A percentile compares a stretch with the other conserved stretches of the same genome.
Conservation (phyloP, 1,284 basidiomycete species). For the Takashimella tepidaria region DNA sequence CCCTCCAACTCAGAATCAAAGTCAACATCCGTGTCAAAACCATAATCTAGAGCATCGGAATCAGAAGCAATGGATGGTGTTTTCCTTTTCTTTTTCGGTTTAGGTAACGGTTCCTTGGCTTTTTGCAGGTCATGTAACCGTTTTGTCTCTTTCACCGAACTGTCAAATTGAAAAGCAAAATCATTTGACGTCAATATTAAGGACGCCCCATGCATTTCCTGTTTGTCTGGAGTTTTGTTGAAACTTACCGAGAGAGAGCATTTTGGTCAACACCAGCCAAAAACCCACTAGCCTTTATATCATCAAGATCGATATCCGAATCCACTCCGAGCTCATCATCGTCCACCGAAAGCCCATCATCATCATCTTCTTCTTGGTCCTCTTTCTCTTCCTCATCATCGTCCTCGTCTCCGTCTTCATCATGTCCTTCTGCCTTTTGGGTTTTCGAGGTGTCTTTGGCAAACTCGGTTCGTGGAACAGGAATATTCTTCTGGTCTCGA, state of each 20-base stretch:
- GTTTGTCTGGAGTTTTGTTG: too few species aligned
- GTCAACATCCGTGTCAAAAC: slow-evolving; percentile 41
- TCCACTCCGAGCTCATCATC: slow-evolving; percentile 29
- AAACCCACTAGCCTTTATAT: slow-evolving; percentile 26
- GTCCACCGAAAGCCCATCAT: slow-evolving; percentile 25
- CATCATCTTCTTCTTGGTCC: slow-evolving; percentile 20
- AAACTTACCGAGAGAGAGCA: slow-evolving; percentile 39
- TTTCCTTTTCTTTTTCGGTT: slow-evolving; percentile 27
- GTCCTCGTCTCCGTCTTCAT: slow-evolving; percentile 17
- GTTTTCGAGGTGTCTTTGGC: slow-evolving; percentile 13
- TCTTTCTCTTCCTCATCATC: slow-evolving; percentile 23
- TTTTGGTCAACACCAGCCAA: slow-evolving; percentile 34
- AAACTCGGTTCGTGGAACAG: slow-evolving; percentile 40
- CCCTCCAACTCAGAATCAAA: slow-evolving; percentile 15
- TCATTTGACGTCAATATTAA: too few species aligned
- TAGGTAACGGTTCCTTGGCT: slow-evolving; percentile 35
- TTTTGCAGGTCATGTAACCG: slow-evolving; percentile 44
- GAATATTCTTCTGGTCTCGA: slow-evolving; percentile 45
- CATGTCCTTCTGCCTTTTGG: slow-evolving; percentile 4
- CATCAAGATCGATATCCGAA: slow-evolving; percentile 9
- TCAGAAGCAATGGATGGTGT: slow-evolving; percentile 23
- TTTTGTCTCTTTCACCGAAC: slow-evolving; percentile 45
- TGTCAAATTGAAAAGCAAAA: too few species aligned
- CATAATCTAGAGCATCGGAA: slow-evolving; percentile 34
- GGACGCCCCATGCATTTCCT: too few species aligned